Evolutionary conservation across 2,329 filamentous ascomycete genomes (phyloP).

Genomic region (Taxawa tesnikishii): DNA sequence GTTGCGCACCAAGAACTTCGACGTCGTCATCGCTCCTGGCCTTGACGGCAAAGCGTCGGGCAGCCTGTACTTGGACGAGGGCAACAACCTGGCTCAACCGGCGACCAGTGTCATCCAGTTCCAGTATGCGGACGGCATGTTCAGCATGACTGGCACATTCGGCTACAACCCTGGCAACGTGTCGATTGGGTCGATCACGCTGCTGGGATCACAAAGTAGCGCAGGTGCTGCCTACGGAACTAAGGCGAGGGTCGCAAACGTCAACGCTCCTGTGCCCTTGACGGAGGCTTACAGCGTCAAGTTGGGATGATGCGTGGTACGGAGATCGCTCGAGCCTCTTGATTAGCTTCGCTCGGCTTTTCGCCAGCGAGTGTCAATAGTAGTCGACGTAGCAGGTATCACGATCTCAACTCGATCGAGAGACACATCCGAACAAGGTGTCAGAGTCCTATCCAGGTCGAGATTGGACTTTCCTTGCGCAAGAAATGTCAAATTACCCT

Average conservation of each 20-base stretch:
- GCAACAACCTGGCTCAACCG: slow-evolving; percentile 51
- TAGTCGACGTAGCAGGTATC: too few relatives aligned
- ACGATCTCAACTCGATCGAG: too few relatives aligned
- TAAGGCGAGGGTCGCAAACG: too few relatives aligned
- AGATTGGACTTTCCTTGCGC: too few relatives aligned
- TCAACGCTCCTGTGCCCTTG: too few relatives aligned
- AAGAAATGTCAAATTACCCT: too few relatives aligned
- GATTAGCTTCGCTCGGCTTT: too few relatives aligned
- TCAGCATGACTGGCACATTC: slow-evolving; percentile 21
- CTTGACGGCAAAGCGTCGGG: slow-evolving; percentile 51
- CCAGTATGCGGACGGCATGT: slow-evolving; percentile 37
- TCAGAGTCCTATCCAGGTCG: too few relatives aligned
- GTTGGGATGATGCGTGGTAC: too few relatives aligned
- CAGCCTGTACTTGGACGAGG: slow-evolving; percentile 66
- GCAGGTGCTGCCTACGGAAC: neutral
- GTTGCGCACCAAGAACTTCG: slow-evolving; percentile 54
- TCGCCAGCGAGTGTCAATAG: too few relatives aligned
- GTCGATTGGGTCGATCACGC: neutral
- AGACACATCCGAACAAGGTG: too few relatives aligned
- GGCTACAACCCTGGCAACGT: slow-evolving; percentile 4
- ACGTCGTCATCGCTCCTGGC: slow-evolving; percentile 56
- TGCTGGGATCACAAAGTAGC: neutral
- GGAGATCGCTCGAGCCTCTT: too few relatives aligned
- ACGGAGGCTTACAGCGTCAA: neutral
- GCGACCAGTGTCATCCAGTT: slow-evolving; percentile 48